Evolutionary conservation across 495 filamentous ascomycete species (phyloP), one percentile per base, ranked within the genome.

Genomic region (Xylaria scruposa): DNA sequence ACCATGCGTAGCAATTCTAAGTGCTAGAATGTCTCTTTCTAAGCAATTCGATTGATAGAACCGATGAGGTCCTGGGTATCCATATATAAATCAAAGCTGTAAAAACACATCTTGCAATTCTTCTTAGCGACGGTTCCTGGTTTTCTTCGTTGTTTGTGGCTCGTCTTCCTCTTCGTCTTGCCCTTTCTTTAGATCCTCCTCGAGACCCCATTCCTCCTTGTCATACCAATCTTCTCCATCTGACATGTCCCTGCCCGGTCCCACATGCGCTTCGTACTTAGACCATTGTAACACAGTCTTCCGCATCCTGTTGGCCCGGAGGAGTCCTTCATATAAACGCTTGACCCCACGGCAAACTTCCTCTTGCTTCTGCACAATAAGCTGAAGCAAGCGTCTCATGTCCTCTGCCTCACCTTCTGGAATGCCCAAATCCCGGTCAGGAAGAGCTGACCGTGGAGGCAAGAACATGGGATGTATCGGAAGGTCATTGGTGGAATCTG

Each of bases 191-290:
- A 98, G 84, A 78, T 94, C 92, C 74, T 93, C 93, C 3, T 90
- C 90, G 53, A 98, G 79, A 3, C 90, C 90, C 95, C 93, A 97
- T 84, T 92, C 91, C 77, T 96, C 93, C 68, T 89, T 89, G 77
- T 98, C 95, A 79, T 97, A 97, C 94, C 95, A 98, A 78, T 98
- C 95, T 83, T 98, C 95, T 3, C 94, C 94, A 76, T 98, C 95
- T 44, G 92, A 95, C 89, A 97, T 84, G 69, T 87, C 86, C 29
- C 81, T 75, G 73, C 85, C 84, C 66, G 91, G 88, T 2, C 93
- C 94, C 31, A 92, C 87, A 76, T 98, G 96, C 6, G 90, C 93
- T 80, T 99, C 97, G 0, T 96, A 94, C 80, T 97, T 95, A 42
- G 85, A 79, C 92, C 93, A 97, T 70, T 92, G 90, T 78, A 92